A percentile compares a stretch with the other conserved stretches of the same genome.
These are phyloP conservation scores for Epicoccum sorghinum DNA, from an alignment of 2,329 filamentous ascomycete genomes.

Conservation along the genomic window DNA sequence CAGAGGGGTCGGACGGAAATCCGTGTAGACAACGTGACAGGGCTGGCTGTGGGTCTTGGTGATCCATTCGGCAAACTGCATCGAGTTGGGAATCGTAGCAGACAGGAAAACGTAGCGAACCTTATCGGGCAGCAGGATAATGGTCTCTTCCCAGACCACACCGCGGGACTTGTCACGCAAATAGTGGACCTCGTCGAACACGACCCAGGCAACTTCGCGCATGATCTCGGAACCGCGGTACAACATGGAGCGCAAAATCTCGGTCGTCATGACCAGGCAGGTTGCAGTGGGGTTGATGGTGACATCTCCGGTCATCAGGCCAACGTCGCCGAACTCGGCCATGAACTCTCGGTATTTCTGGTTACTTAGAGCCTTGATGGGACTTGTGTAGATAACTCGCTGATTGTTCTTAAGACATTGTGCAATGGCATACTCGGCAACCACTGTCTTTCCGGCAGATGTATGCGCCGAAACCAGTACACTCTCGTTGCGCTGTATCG, in stretches of 20 bases:
- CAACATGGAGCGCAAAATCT: constrained; percentile 98
- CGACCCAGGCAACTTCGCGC: constrained; percentile 97
- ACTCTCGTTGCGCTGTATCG: constrained; percentile 95
- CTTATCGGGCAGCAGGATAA: constrained; percentile 96
- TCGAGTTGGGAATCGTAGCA: constrained; percentile 96
- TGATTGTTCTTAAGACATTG: constrained; percentile 98
- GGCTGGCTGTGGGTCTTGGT: constrained; percentile 97
- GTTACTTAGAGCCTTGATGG: constrained; percentile 98
- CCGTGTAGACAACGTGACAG: constrained; percentile 98
- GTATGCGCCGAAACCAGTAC: constrained; percentile 97
- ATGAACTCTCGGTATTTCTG: constrained; percentile 98
- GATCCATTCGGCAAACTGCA: constrained; percentile 99
- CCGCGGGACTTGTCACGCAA: constrained; percentile 92
- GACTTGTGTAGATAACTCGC: constrained; percentile 98
- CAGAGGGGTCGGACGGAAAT: constrained; percentile 93
- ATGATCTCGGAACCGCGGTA: constrained; percentile 99
- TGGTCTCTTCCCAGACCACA: constrained; percentile 99
- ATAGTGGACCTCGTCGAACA: constrained; percentile 99
- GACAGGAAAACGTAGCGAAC: constrained; percentile 98
- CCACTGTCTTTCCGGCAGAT: constrained; percentile 96
- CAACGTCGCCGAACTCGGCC: constrained; percentile 94
- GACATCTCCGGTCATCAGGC: constrained; percentile 98
- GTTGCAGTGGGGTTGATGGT: constrained; percentile 99
- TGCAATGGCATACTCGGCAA: constrained; percentile 97
- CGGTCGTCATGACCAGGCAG: constrained; percentile 98